Conservation (phyloP, 352 stramenopile species). For the Phytophthora sojae region DNA sequence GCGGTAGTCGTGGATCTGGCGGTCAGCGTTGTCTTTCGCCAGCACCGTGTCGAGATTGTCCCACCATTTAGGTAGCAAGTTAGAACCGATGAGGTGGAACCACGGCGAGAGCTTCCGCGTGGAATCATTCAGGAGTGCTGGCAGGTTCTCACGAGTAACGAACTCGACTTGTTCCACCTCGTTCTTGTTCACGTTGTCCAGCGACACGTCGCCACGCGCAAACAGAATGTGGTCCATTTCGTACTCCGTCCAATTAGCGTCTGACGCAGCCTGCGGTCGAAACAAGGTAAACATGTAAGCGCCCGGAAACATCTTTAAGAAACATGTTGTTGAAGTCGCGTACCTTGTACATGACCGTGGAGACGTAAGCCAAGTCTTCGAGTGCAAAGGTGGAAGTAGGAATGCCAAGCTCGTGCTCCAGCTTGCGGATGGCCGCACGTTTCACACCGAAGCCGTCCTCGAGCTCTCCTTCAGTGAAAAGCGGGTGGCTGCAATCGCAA, state of each 20-base stretch:
- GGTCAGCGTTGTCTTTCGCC: constrained; percentile 54
- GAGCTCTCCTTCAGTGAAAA: constrained; percentile 93
- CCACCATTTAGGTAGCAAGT: constrained; percentile 79
- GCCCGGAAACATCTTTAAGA: not conserved
- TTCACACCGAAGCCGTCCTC: constrained; percentile 88
- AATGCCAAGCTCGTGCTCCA: constrained; percentile 99
- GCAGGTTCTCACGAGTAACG: constrained; percentile 75
- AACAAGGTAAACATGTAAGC: constrained; percentile 18
- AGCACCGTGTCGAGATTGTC: constrained; percentile 71
- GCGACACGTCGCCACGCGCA: constrained; percentile 75
- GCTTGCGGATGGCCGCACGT: constrained; percentile 96
- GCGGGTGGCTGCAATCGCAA: constrained; percentile 85
- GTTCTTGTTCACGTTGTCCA: constrained; percentile 93
- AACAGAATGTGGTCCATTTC: constrained; percentile 99
- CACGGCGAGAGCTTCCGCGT: constrained; percentile 80
- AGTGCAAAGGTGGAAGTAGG: constrained; percentile 75
- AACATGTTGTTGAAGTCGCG: constrained; percentile 34
- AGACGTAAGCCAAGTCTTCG: constrained; percentile 96
- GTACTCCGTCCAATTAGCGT: constrained; percentile 96
- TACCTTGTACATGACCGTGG: constrained; percentile 98
- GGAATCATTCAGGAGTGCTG: constrained; percentile 61
- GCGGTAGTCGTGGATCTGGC: constrained; percentile 72
- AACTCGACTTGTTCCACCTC: constrained; percentile 94
- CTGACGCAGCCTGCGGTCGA: constrained; percentile 60
- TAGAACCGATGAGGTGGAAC: constrained; percentile 82